Base-by-base conservation (phyloP, 148 eudicot genomes). In the Talinum fruticosum region DNA sequence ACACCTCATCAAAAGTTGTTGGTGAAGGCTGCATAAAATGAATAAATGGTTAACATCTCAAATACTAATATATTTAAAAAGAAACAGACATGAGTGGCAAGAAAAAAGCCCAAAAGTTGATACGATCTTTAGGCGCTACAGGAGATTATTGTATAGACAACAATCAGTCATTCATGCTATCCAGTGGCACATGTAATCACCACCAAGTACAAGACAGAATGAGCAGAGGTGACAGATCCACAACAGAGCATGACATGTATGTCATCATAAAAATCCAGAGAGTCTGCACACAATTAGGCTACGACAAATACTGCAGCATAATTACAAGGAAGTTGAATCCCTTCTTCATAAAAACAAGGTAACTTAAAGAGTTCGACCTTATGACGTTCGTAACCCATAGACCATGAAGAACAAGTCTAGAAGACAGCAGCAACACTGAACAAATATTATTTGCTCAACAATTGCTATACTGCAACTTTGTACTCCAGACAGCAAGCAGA, bases 1-100 rank as follows among this genome's bases (percentile, higher is more conserved):
- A 96, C 75, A 96, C 99, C 85, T 96, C 98, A 69, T 88, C 88
- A 76, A 93, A 96, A 35, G 93, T 90, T 47, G 95, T 86, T 35
- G 99, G 99, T 74, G 98, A 88, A 78, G 99, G 97, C 99, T 96
- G 94, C 85, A 85, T 8, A 71, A 72, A 51, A 76, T 21, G 64
- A 72, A 72, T 19, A 71, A 57, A 18, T n/a, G 34, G 33, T 79
- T 64, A n/a, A 76, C 33, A 71, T 74, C 14, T 8, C 30, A 64
- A 10, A 33, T 23, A 66, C 34, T 23, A 37, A 41, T 33, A 57
- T 79, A 72, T 33, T n/a, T 61, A n/a, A n/a, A n/a, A n/a, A n/a
- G n/a, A n/a, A n/a, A 35, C 10, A 24, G 32, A 36, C 21, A 30
- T 32, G 4, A 41, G 5, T 41, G 45, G 45, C 45, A 41, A 41